Evolutionary conservation across 2,329 filamentous ascomycete species (phyloP), one percentile per base, ranked within the genome.

Genomic region (Ceratocystiopsis minuta): DNA sequence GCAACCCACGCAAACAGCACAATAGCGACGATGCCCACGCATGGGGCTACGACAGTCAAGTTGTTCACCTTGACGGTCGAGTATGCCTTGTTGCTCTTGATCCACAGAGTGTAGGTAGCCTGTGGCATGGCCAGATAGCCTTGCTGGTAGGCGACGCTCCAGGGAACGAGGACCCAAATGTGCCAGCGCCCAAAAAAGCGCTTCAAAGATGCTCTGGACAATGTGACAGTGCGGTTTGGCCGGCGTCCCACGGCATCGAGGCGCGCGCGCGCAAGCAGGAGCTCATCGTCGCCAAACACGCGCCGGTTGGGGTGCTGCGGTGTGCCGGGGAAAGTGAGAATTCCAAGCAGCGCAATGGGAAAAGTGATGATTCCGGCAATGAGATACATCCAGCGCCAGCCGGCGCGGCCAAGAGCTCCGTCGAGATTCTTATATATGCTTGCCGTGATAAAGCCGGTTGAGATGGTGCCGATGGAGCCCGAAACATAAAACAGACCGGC

Each of bases 401-500:
- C 55, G 6, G 53, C 52, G 3, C 57, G 42, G 0, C 55, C 56
- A 15, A 51, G 44, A 9, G 45, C 45, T 2, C 55, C 55, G 39
- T 58, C 41, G 12, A 59, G 45, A 15, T 49, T 49, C 28, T 50
- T 41, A 33, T 57, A 52, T 9, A 55, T 48, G 2, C 50, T 54
- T 3, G 54, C 54, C 32, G 57, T 53, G n/a, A 59, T 42, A 39
- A 53, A 56, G 3, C 57, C 55, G 17, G 49, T 48, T 34, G 52
- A 52, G 7, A 52, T 47, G 3, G 49, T 48, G 0, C 55, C 56
- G 11, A 57, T 68, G 2, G 75, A 59, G 1, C 71, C 72, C 10
- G 69, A 72, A 0, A 69, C 63, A 0, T 71, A 75, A 50, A 78
- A 79, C 39, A 79, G 68, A 31, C 69, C 73, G 4, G 64, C 71